Conservation (phyloP, 768 basidiomycete species). For the Suillus plorans region DNA sequence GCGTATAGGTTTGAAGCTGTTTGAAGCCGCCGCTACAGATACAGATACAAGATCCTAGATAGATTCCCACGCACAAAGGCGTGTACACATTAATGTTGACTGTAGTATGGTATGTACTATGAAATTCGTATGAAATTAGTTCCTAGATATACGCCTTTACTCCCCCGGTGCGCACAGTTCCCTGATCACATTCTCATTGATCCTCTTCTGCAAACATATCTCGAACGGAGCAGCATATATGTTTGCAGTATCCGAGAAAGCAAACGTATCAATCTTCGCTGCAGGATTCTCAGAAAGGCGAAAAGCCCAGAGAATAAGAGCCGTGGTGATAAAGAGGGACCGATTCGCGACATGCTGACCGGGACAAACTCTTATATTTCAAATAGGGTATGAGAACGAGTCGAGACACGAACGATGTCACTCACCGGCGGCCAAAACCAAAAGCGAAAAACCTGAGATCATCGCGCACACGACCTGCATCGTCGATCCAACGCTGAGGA, state of each 20-base stretch:
- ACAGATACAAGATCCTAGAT: neutral
- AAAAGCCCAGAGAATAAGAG: constrained; percentile 64
- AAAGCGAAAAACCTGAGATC: constrained; percentile 32
- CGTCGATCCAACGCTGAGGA: constrained; percentile 50
- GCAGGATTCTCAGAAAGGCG: constrained; percentile 45
- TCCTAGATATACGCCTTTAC: neutral
- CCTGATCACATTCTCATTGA: constrained; percentile 9
- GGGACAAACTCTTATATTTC: constrained; percentile 47
- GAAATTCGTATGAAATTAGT: too few species aligned
- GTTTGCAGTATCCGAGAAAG: constrained; percentile 60
- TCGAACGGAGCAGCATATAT: constrained; percentile 58
- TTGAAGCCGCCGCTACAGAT: neutral
- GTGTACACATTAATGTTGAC: too few species aligned
- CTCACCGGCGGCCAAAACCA: constrained; percentile 37
- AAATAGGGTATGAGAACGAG: neutral
- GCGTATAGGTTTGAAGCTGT: neutral
- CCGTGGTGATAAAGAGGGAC: constrained; percentile 63
- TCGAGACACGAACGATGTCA: neutral
- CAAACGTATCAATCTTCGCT: constrained; percentile 56
- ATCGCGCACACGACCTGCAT: constrained; percentile 23
- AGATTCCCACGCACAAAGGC: neutral
- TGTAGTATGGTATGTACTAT: too few species aligned
- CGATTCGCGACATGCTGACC: constrained; percentile 45
- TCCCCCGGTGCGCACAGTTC: neutral
- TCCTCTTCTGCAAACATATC: constrained; percentile 49